Evolutionary conservation across 192 early-diverging fungal species (phyloP).

Genomic region (Podila clonocystis): DNA sequence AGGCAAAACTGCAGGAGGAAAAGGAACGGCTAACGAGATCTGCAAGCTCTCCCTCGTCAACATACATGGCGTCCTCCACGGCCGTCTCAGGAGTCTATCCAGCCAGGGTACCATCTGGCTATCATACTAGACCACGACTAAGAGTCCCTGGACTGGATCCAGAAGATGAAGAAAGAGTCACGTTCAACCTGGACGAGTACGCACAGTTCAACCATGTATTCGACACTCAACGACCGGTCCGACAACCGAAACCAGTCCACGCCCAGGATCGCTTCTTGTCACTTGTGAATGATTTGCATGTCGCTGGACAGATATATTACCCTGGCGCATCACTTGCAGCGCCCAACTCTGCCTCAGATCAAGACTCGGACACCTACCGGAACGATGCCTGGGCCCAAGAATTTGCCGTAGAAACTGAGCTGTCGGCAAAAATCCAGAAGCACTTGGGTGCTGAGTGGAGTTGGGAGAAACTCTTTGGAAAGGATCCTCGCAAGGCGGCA

Average conservation of each 20-base stretch:
- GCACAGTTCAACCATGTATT: background rate
- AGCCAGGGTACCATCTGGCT: background rate
- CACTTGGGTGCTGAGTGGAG: slow-evolving; percentile 39
- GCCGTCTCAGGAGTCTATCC: background rate
- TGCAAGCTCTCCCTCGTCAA: background rate
- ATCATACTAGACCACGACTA: slow-evolving; percentile 2
- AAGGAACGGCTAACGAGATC: slow-evolving; percentile 14
- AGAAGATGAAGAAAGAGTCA: background rate
- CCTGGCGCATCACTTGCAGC: slow-evolving; percentile 27
- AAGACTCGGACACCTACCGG: background rate
- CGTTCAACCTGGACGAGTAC: slow-evolving; percentile 24
- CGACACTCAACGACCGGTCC: background rate
- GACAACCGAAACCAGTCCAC: slow-evolving; percentile 4
- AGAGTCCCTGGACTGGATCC: slow-evolving; percentile 26
- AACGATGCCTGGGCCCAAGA: slow-evolving; percentile 22
- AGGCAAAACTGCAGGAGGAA: slow-evolving; percentile 32
- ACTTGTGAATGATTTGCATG: slow-evolving; percentile 33
- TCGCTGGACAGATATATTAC: slow-evolving; percentile 40
- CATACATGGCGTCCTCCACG: background rate
- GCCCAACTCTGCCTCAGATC: background rate
- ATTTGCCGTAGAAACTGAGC: slow-evolving; percentile 8
- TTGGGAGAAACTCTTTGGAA: slow-evolving; percentile 48
- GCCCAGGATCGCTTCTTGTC: slow-evolving; percentile 28
- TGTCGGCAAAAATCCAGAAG: background rate
- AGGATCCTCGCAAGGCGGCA: slow-evolving; percentile 19